Conservation (phyloP, 1,284 basidiomycete species). For the Cryptococcus sp. region DNA sequence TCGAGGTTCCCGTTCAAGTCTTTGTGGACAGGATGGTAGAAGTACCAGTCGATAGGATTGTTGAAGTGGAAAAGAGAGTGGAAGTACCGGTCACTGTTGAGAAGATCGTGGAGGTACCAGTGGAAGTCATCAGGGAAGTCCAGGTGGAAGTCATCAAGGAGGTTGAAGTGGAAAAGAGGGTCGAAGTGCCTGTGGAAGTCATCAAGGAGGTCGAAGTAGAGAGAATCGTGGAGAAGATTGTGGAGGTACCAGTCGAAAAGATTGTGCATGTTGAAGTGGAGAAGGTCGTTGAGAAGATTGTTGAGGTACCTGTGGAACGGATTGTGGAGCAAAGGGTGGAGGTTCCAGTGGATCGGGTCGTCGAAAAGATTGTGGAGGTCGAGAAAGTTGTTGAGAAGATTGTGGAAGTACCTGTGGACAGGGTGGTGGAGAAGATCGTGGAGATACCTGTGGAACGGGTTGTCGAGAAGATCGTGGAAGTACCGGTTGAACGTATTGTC, state of each 20-base stretch:
- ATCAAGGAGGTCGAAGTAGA: conserved; percentile 38
- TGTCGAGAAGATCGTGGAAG: conserved; percentile 28
- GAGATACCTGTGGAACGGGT: conserved; percentile 36
- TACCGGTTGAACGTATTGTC: conserved; percentile 15
- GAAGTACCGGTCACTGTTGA: conserved; percentile 43
- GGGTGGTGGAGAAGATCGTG: conserved; percentile 24
- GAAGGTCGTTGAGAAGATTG: conserved; percentile 29
- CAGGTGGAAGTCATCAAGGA: conserved; percentile 34
- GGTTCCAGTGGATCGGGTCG: conserved; percentile 29
- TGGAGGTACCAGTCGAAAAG: conserved; percentile 27
- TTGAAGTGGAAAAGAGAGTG: conserved; percentile 37
- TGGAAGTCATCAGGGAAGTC: conserved; percentile 31
- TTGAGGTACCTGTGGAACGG: conserved; percentile 32
- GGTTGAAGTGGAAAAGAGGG: conserved; percentile 40
- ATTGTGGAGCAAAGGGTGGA: conserved; percentile 31
- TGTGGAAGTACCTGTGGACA: conserved; percentile 28
- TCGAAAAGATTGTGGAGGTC: conserved; percentile 30
- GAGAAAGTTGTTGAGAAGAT: conserved; percentile 44
- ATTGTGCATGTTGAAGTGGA: conserved; percentile 35
- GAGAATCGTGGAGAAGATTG: conserved; percentile 32
- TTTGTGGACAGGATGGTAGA: conserved; percentile 40
- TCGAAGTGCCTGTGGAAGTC: conserved; percentile 39
- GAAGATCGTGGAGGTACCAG: conserved; percentile 32
- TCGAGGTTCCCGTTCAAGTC: conserved; percentile 44
- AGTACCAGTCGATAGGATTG: conserved; percentile 30